Evolutionary conservation across 2,329 filamentous ascomycete species (phyloP), one percentile per base, ranked within the genome.

Genomic region (Microdochium paspali): DNA sequence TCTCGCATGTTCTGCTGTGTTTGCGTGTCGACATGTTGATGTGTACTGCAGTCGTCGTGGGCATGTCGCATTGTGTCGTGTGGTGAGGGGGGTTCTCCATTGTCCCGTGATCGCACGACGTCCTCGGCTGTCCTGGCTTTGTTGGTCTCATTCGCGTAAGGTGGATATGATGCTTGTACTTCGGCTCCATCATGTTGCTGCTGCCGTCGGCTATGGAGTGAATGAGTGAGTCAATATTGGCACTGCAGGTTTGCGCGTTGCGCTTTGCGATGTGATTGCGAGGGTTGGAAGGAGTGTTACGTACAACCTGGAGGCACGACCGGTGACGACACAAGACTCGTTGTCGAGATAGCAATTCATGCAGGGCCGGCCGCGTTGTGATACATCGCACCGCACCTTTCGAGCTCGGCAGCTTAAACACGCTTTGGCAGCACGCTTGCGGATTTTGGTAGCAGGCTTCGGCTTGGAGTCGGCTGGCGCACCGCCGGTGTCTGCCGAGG

Each of bases 271-370:
- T 30, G 26, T 30, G 9, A 15, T 30, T 30, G 13, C 15, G 6
- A 15, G 21, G 21, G 18, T 15, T 9, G 30, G 30, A 18, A 20
- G 30, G 10, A 10, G 13, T 12, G 10, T 24, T 24, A 59, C 66
- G 60, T 52, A 68, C 66, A 66, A 65, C 49, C 63, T 63, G 4
- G 64, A 68, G 20, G 64, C 67, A 50, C 66, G 61, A 39, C 62
- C 64, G 9, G 64, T 69, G 48, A 68, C 61, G 46, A 72, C 57
- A 52, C 67, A 67, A 0, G 62, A 64, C 53, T 74, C 71, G 49
- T 68, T 70, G 52, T 76, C 72, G 47, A 74, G 68, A 43, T 71
- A 71, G 55, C 72, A 76, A 48, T 75, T 75, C 62, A 74, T 75
- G 58, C 69, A 77, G 7, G 72, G 73, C 26, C 66, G 61, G 3